These are phyloP conservation scores for Cryptococcus sp. DNA, from an alignment of 1,284 basidiomycete species.

Conservation along the genomic window DNA sequence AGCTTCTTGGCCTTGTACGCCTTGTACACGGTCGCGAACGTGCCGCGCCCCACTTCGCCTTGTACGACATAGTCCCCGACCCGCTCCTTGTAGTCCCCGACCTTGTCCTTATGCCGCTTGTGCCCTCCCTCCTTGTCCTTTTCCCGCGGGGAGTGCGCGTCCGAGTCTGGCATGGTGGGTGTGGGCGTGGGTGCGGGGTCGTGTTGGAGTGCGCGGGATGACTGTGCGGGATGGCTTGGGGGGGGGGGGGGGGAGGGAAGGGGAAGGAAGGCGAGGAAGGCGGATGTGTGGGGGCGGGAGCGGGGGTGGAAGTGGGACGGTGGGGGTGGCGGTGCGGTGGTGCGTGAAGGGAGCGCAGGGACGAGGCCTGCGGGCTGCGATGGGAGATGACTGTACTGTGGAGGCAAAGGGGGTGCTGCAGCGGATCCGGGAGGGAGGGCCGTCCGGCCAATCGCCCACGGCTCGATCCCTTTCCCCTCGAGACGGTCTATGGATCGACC, in stretches of 20 bases:
- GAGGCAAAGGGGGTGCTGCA: no score
- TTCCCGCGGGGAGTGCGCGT: conserved; percentile 12
- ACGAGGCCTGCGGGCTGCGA: neutral
- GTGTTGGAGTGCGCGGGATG: neutral
- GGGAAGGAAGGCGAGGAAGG: neutral
- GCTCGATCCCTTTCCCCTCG: no score
- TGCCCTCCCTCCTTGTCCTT: conserved; percentile 10
- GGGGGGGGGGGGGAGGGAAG: neutral
- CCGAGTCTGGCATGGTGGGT: conserved; percentile 1
- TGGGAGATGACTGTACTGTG: no score
- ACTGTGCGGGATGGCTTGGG: no score
- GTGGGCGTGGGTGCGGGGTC: conserved; percentile 8
- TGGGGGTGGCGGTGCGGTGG: neutral
- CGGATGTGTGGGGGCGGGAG: no score
- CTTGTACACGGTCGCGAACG: conserved; percentile 93
- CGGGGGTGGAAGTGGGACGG: neutral
- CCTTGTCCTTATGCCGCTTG: conserved; percentile 29
- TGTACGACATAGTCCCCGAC: conserved; percentile 55
- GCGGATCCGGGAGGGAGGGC: no score
- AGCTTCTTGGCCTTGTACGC: conserved; percentile 57
- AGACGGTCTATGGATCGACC: no score
- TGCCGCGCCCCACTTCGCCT: conserved; percentile 64
- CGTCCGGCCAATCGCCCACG: no score
- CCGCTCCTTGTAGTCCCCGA: conserved; percentile 52
- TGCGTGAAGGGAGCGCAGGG: neutral